Evolutionary conservation across 1,284 basidiomycete genomes (phyloP).

Genomic region (Schizophyllum commune): DNA sequence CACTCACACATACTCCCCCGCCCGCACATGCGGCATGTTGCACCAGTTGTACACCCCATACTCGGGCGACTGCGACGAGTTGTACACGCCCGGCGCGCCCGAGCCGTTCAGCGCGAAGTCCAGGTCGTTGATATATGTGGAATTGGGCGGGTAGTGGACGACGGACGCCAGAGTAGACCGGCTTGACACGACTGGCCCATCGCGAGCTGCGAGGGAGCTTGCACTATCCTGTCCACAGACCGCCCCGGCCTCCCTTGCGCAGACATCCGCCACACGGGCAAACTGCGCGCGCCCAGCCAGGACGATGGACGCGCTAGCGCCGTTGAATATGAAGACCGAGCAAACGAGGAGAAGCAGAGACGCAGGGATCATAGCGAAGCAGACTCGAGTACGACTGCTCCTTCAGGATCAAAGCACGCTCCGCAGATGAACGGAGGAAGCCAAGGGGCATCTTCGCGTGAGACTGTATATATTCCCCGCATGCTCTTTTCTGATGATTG

Average conservation of each 20-base stretch:
- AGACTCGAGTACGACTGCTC: too few species aligned
- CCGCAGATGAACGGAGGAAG: too few species aligned
- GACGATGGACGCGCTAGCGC: background rate
- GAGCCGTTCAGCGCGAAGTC: constrained; percentile 30
- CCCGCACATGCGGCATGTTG: constrained; percentile 41
- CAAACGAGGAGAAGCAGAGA: background rate
- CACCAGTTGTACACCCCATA: constrained; percentile 43
- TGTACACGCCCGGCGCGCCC: constrained; percentile 36
- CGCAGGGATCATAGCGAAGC: background rate
- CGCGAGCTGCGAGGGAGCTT: too few species aligned
- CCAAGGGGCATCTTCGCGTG: background rate
- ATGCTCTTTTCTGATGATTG: background rate
- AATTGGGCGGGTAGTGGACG: constrained; percentile 29
- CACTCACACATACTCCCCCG: constrained; percentile 34
- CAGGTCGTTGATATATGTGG: constrained; percentile 31
- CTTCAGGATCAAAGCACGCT: too few species aligned
- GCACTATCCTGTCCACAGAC: too few species aligned
- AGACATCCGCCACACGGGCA: too few species aligned
- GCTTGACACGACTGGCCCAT: too few species aligned
- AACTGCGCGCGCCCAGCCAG: background rate
- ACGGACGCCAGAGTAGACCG: constrained; percentile 16
- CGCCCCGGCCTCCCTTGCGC: too few species aligned
- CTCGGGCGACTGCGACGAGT: constrained; percentile 28
- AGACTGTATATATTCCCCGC: background rate
- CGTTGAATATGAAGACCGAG: background rate